Base-by-base conservation (phyloP, 2,329 filamentous ascomycete species). In the Talaromyces funiculosus region DNA sequence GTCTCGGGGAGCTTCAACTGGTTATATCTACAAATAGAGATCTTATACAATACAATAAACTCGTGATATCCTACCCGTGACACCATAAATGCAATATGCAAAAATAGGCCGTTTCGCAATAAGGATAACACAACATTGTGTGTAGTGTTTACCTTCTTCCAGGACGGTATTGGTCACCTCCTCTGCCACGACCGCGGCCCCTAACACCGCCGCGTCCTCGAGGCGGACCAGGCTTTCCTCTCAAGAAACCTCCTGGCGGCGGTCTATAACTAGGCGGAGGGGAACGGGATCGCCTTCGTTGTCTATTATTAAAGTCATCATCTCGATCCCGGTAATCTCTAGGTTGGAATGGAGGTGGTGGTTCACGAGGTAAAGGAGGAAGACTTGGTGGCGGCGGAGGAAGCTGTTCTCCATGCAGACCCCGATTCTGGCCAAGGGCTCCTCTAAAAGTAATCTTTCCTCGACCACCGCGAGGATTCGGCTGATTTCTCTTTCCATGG, bases 371-470 rank as follows among this genome's bases (percentile, higher is more conserved):
- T 22, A 58, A 45, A 40, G 60, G 47, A 33, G 62, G 63, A 61
- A 47, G 63, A 18, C 33, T 7, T 9, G 33, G 51, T 5, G 51
- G 51, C 14, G 51, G 51, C n/a, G 54, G 62, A 22, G 47, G 60
- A 38, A 42, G 60, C 29, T 29, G 42, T 60, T 45, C 42, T 24
- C 61, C 64, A 16, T 62, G 66, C 18, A 70, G 62, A 55, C 68
- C 67, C 57, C 65, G 67, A 24, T 69, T 67, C 38, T 67, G 65
- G 12, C 70, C 72, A 24, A 72, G 68, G 5, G 67, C 68, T 33
- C 62, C 68, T 22, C 69, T 71, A 55, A 77, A 71, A 7, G 70
- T 71, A 29, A 77, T 77, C 56, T 70, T 68, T 9, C 69, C 65
- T 20, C 74, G 72, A 40, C 62, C 69, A 16, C 45, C 55, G n/a